Base-by-base conservation (phyloP, 305 asterid species). In the Fraxinus ornus region DNA sequence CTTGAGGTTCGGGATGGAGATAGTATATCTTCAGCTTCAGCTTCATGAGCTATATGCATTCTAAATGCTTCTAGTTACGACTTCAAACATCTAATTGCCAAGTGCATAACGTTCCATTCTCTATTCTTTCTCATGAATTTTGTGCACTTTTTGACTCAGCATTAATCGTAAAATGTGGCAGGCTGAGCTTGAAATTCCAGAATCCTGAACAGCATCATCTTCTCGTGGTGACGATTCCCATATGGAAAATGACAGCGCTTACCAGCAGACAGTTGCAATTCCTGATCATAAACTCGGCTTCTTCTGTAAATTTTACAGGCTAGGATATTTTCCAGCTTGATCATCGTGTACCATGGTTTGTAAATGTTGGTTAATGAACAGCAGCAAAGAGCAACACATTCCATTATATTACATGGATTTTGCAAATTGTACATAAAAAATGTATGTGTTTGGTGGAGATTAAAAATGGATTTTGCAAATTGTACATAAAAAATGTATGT, bases 111-210 rank as follows among this genome's bases (percentile, higher is more conserved):
- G 28, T 57, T 57, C 28, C 33, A 66, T 26, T 66, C 33, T 62
- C 12, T 22, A 62, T 62, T 70, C 39, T 28, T 15, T 70, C 22
- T 30, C 21, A 13, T 12, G 35, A 66, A 24, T 26, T 66, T 28
- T 4, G 21, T 30, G 76, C 10, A 28, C 21, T 12, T 33, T 64
- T 33, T 28, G 75, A 24, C 36, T 70, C 12, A 0, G 9, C 19
- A 70, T 70, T 70, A 70, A 70, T 70, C 75, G 12, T 70, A 70
- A 70, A 70, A 70, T 70, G 41, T 32, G 24, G 85, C 98, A 95
- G 98, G 98, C 97, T 71, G 92, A 90, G 87, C 93, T 89, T 49
- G 85, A 83, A 55, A 85, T 76, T 28, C 74, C 77, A 0, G 92
- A 84, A 21, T 87, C 85, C 2, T 91, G 87, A 80, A 15, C 88